Evolutionary conservation across 2,329 filamentous ascomycete genomes (phyloP).

Genomic region (Eutypella sp.): DNA sequence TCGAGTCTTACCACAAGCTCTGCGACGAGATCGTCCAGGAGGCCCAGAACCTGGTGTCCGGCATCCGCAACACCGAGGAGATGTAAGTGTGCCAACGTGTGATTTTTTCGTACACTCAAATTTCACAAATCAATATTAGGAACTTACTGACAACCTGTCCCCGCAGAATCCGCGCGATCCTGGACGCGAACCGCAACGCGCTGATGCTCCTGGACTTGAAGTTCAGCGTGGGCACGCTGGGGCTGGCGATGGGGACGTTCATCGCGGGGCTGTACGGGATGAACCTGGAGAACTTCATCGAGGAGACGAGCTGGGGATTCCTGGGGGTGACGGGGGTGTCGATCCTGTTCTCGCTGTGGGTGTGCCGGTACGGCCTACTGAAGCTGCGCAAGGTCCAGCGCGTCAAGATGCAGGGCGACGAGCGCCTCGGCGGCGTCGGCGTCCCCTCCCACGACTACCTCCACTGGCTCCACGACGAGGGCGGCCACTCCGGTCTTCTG

Average conservation of each 20-base stretch:
- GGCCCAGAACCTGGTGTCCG: conserved; percentile 84
- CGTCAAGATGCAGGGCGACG: conserved; percentile 27
- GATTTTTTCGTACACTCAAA: too few species aligned
- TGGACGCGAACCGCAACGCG: conserved; percentile 95
- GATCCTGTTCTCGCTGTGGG: conserved; percentile 65
- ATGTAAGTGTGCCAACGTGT: too few species aligned
- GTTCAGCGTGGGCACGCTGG: conserved; percentile 90
- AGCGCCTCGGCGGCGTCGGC: conserved; percentile 9
- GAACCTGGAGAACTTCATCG: conserved; percentile 98
- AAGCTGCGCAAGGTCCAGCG: conserved; percentile 63
- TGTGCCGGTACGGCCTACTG: conserved; percentile 77
- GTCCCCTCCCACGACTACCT: conserved; percentile 21
- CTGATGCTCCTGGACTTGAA: conserved; percentile 97
- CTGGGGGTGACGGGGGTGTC: conserved; percentile 67
- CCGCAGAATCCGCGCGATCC: conserved; percentile 81
- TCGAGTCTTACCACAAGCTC: conserved; percentile 97
- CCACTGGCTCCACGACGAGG: conserved; percentile 44
- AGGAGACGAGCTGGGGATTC: conserved; percentile 88
- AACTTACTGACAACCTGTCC: conserved; percentile 21
- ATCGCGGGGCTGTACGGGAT: conserved; percentile 98
- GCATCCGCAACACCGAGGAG: conserved; percentile 96
- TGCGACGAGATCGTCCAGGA: conserved; percentile 97
- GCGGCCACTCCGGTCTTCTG: conserved; percentile 44
- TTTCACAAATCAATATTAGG: too few species aligned
- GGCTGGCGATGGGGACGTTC: conserved; percentile 91